Conservation (phyloP, 1,139 yeast genomes). For the Saccharomycopsis crataegensis region DNA sequence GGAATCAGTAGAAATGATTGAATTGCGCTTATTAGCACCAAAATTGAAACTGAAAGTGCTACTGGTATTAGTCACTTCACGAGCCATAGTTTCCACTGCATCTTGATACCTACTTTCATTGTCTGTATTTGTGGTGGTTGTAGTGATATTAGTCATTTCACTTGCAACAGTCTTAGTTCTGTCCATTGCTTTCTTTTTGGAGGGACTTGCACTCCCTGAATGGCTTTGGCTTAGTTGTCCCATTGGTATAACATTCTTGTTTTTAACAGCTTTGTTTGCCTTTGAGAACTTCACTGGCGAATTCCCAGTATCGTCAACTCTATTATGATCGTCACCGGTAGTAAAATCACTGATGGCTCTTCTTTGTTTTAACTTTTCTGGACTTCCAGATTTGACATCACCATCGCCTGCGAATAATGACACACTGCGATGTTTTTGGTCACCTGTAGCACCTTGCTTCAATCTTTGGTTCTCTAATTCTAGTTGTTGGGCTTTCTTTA, state of each 20-base stretch:
- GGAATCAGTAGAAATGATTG: background rate
- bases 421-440: background rate
- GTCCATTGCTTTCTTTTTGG: too few species aligned
- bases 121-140: background rate
- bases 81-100: slow-evolving; percentile 14
- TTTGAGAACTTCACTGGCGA: background rate
- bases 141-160: background rate
- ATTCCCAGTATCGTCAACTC: background rate
- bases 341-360: slow-evolving; percentile 3
- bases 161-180: slow-evolving; percentile 1
- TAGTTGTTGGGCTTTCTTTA: slow-evolving; percentile 22
- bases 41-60: slow-evolving; percentile 8
- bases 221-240: too few species aligned
- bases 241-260: background rate
- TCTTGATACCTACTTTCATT: slow-evolving; percentile 11
- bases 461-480: slow-evolving; percentile 18
- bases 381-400: background rate
- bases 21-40: background rate
- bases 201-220: too few species aligned
- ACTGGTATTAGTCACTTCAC: slow-evolving; percentile 2
- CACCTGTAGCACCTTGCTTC: background rate
- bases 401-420: background rate
- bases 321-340: background rate
- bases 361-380: slow-evolving; percentile 1
- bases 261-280: background rate